Conservation (phyloP, 75 land plant genomes). For the Pinus taeda region DNA sequence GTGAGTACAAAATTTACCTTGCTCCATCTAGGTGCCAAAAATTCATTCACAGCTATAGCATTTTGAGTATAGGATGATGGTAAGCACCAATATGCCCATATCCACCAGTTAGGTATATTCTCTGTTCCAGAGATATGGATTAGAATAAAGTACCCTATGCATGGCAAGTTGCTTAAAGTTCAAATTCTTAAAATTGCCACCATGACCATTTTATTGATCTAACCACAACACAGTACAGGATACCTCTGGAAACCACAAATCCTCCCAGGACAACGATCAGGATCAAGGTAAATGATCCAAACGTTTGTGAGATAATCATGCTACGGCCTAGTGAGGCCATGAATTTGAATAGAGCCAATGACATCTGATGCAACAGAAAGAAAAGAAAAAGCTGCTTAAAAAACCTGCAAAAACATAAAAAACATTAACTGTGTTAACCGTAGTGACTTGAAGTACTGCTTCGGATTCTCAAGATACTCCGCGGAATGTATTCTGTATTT, state of each 20-base stretch:
- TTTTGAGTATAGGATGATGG: constrained; percentile 46
- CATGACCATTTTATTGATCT: too few species aligned
- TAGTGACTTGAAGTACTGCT: too few species aligned
- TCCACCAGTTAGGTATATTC: constrained; percentile 50
- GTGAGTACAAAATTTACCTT: constrained; percentile 12
- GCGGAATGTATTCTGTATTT: too few species aligned
- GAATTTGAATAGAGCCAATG: constrained; percentile 31
- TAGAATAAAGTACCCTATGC: neutral
- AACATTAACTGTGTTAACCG: neutral
- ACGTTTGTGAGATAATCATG: constrained; percentile 33
- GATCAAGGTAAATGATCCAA: constrained; percentile 32
- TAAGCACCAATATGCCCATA: constrained; percentile 57
- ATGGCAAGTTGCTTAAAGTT: too few species aligned
- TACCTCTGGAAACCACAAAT: constrained; percentile 37
- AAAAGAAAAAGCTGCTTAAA: constrained; percentile 31
- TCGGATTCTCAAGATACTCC: too few species aligned
- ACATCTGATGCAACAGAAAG: constrained; percentile 34
- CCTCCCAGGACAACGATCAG: constrained; percentile 38
- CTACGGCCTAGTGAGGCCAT: constrained; percentile 30
- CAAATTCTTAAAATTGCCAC: too few species aligned
- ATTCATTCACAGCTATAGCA: constrained; percentile 49
- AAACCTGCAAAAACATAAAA: constrained; percentile 23
- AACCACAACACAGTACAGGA: too few species aligned
- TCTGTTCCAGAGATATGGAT: constrained; percentile 7
- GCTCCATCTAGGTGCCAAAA: constrained; percentile 48